Base-by-base conservation (phyloP, 2,329 filamentous ascomycete genomes). In the Cryphonectria parasitica region DNA sequence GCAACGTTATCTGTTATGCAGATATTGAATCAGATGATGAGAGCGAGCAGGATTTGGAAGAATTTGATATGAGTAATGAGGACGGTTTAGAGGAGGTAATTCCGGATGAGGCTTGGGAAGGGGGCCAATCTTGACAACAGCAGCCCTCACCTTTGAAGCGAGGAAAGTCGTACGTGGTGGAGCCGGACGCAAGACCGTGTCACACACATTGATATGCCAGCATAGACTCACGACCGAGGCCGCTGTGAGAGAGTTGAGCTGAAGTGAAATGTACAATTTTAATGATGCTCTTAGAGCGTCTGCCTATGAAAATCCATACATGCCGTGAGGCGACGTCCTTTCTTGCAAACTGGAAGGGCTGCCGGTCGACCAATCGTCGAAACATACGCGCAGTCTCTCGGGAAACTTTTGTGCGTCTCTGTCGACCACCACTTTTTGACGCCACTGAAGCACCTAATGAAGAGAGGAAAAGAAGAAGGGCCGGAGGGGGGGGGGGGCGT, bases 261-360 rank as follows among this genome's bases (percentile, higher is more conserved):
- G 10, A 45, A 64, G 61, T 5, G 39, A n/a, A 45, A 13, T 45
- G n/a, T 64, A 31, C 39, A n/a, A 64, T 45, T 31, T 31, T 45
- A 11, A 25, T 43, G 22, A 25, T 64, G 25, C 11, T 39, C 61
- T 64, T 39, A 17, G n/a, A 31, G 43, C 61, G 61, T 15, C 61
- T 41, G 61, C 45, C 39, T n/a, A 64, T 31, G 4, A 45, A 28
- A 17, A 43, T 45, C 36, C 22, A 64, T 64, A 64, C 39, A 64
- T 45, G 61, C 61, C 61, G 25, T 39, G n/a, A 28, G 36, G 61
- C 61, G 39, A 25, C 28, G 22, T 19, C 39, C 36, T 25, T n/a
- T 43, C 61, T n/a, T 31, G 15, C 39, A 45, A 17, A 10, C 45
- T 3, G n/a, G 13, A 39, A 39, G 61, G 43, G 15, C 19, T 19